A percentile compares a stretch with the other conserved stretches of the same genome.
phyloP scores from a whole-genome alignment of 768 basidiomycete genomes.

The Neoboletus brunneissimus region DNA sequence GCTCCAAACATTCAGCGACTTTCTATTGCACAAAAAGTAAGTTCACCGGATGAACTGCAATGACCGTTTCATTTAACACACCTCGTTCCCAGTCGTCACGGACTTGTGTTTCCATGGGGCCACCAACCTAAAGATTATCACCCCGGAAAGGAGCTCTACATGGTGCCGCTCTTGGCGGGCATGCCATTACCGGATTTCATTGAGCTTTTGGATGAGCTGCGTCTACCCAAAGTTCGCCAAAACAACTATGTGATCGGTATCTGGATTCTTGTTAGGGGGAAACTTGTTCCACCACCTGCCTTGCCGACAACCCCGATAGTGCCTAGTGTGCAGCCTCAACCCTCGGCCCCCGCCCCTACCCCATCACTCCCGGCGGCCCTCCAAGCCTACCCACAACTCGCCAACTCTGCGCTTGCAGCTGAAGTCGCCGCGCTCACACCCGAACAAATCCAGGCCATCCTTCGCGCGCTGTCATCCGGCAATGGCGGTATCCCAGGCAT shows the following conservation, averaged over 20 bases:
- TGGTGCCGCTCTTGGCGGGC: conserved; percentile 68
- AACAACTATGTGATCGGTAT: conserved; percentile 73
- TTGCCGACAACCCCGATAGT: conserved; percentile 14
- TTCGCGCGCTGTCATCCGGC: conserved; percentile 52
- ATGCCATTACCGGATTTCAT: conserved; percentile 80
- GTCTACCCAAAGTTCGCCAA: conserved; percentile 61
- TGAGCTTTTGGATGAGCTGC: conserved; percentile 75
- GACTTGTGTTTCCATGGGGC: conserved; percentile 85
- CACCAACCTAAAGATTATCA: conserved; percentile 65
- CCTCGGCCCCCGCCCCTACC: conserved; percentile 12
- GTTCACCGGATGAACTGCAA: conserved; percentile 26
- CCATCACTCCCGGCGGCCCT: conserved; percentile 24
- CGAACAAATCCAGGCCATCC: conserved; percentile 69
- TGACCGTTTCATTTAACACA: conserved; percentile 8
- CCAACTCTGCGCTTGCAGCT: conserved; percentile 56
- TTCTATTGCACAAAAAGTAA: conserved; percentile 70
- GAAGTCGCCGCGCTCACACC: conserved; percentile 74
- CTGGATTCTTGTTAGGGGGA: conserved; percentile 83
- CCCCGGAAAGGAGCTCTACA: conserved; percentile 84
- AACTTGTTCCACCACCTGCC: conserved; percentile 50
- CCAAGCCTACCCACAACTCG: conserved; percentile 35
- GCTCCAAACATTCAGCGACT: conserved; percentile 63
- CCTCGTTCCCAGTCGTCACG: conserved; percentile 63
- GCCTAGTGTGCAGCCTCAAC: conserved; percentile 13
- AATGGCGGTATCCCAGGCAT: conserved; percentile 34